Conservation (phyloP, 1,139 yeast genomes). For the Debaryomyces nepalensis region DNA sequence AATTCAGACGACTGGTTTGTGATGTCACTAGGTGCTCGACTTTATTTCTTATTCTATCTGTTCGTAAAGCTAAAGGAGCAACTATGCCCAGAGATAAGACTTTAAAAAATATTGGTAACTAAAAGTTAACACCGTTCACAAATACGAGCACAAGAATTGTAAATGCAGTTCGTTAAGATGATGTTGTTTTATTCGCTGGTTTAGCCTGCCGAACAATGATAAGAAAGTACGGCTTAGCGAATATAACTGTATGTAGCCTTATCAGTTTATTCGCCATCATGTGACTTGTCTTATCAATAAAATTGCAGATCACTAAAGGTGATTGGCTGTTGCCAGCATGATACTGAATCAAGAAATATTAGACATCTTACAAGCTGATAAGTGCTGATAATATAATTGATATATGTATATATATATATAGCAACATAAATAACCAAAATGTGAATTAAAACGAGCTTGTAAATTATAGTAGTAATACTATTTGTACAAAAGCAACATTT, state of each 20-base stretch:
- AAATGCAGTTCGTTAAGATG: background rate
- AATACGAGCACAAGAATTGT: background rate
- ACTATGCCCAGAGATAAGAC: too few species aligned
- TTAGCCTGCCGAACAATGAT: background rate
- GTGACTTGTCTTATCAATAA: background rate
- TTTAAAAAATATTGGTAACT: background rate
- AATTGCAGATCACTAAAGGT: background rate
- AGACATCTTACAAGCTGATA: background rate
- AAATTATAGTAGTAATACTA: background rate
- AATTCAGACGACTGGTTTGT: too few species aligned
- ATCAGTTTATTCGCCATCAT: too few species aligned
- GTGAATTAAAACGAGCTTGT: too few species aligned
- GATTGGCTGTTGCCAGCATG: background rate
- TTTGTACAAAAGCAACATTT: background rate
- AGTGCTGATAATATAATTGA: background rate
- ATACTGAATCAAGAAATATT: background rate
- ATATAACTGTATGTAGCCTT: too few species aligned
- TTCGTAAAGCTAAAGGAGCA: too few species aligned
- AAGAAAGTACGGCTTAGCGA: slow-evolving; percentile 2
- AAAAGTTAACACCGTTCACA: background rate
- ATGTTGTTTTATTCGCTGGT: background rate
- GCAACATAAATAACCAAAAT: too few species aligned
- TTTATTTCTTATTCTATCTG: too few species aligned
- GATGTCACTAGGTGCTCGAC: too few species aligned
- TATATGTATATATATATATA: background rate